Evolutionary conservation across 345 rosid genomes (phyloP).

Genomic region (Syzygium oleosum): DNA sequence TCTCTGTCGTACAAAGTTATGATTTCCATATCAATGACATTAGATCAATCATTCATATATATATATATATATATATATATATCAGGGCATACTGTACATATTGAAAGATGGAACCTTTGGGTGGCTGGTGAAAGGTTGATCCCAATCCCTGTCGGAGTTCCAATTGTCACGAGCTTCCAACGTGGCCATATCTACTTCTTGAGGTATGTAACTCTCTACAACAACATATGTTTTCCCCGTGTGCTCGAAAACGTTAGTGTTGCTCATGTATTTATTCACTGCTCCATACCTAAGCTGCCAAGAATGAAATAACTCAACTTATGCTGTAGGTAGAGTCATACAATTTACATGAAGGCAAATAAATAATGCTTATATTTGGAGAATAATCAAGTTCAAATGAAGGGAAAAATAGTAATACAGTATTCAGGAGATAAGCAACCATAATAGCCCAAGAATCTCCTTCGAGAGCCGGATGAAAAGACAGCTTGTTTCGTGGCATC

Average conservation of each 20-base stretch:
- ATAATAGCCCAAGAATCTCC: neutral
- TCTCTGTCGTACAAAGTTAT: conserved; percentile 5
- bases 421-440: neutral
- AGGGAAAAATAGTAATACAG: neutral
- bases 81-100: neutral
- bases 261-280: neutral
- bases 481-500: conserved; percentile 1
- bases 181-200: conserved; percentile 21
- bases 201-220: conserved; percentile 24
- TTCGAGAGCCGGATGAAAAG: neutral
- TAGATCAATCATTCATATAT: neutral
- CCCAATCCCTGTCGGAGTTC: conserved; percentile 26
- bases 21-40: neutral
- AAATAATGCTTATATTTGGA: neutral
- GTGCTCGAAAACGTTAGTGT: neutral
- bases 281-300: neutral
- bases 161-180: conserved; percentile 12
- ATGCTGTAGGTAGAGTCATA: neutral
- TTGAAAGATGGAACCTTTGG: conserved; percentile 26
- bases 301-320: neutral
- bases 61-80: too few relatives aligned
- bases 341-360: neutral
- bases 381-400: neutral
- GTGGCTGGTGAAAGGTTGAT: conserved; percentile 24
- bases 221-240: conserved; percentile 14